These are phyloP conservation scores for Lepiota venenata DNA, from an alignment of 768 basidiomycete genomes.

Conservation along the genomic window DNA sequence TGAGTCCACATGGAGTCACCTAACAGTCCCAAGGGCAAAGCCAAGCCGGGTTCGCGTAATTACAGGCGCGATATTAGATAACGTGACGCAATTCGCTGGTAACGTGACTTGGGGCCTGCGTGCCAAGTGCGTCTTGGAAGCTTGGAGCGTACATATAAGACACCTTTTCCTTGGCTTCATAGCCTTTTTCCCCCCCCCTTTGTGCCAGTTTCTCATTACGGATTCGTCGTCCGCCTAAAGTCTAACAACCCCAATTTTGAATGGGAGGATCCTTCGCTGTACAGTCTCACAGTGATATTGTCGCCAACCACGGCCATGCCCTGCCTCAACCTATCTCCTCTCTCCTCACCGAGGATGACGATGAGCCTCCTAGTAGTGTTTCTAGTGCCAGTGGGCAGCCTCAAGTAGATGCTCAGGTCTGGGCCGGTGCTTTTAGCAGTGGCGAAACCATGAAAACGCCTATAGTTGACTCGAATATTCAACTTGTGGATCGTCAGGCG, in stretches of 20 bases:
- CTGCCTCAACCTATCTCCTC: slow-evolving; percentile 30
- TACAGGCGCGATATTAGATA: neutral
- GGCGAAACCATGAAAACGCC: slow-evolving; percentile 5
- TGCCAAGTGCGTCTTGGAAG: slow-evolving; percentile 6
- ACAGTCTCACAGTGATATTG: slow-evolving; percentile 22
- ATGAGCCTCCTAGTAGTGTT: slow-evolving; percentile 43
- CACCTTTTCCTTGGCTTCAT: slow-evolving; percentile 15
- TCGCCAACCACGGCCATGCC: slow-evolving; percentile 17
- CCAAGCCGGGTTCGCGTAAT: too few relatives aligned
- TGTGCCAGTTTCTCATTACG: slow-evolving; percentile 2
- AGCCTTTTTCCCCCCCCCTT: slow-evolving; percentile 15
- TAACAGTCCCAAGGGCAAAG: too few relatives aligned
- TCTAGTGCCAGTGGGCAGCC: slow-evolving; percentile 23
- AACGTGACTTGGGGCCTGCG: slow-evolving; percentile 15
- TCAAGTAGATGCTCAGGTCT: slow-evolving; percentile 24
- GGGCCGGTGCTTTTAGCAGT: neutral
- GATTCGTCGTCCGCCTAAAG: neutral
- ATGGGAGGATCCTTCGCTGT: slow-evolving; percentile 33
- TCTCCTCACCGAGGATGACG: slow-evolving; percentile 36
- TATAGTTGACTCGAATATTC: slow-evolving; percentile 9
- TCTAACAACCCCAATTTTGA: slow-evolving; percentile 27
- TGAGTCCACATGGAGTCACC: too few relatives aligned
- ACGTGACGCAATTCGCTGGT: neutral
- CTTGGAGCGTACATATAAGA: slow-evolving; percentile 13
- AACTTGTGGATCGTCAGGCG: slow-evolving; percentile 18